Base-by-base conservation (phyloP, 1,284 basidiomycete species). In the Lentinula novae-zelandiae region DNA sequence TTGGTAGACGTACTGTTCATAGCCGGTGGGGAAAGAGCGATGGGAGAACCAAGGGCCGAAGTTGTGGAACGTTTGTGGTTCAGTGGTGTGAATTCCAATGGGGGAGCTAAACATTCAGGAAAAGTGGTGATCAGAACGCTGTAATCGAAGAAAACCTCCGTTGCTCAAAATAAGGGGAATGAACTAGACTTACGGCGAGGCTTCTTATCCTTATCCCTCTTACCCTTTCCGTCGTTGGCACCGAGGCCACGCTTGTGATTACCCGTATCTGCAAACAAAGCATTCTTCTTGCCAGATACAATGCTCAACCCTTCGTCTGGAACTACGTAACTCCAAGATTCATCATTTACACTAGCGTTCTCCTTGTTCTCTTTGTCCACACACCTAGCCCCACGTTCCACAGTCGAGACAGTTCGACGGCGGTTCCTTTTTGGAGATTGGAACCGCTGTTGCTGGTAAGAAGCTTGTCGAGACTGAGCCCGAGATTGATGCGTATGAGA, bases 251-350 rank as follows among this genome's bases (percentile, higher is more conserved):
- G 42, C 75, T 73, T 15, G 71, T 71, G 33, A 75, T 76, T 74
- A 52, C 76, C 60, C 49, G 80, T 42, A 51, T 36, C 13, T 5
- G 31, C 49, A 27, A 72, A 64, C 84, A 86, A 9, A 78, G 77
- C 69, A 82, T 75, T 58, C 84, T 75, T 82, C 84, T 75, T 82
- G 13, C 78, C 79, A 34, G 78, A 70, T 17, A 80, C 73, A 67
- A 75, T 71, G 65, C 69, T 68, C 64, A 69, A 69, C 44, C 64
- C 68, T 53, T 70, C 69, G 31, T 74, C 73, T 4, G 66, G 67
- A 42, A 64, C 70, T 42, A 76, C 71, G 62, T 75, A 72, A 58
- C 69, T 75, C 75, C 75, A 76, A 44, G 70, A 71, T 52, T 74
- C 73, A 2, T 79, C 74, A 8, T 67, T 67, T 22, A 71, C 51